Conservation (phyloP, 352 stramenopile species). For the Globisporangium barbulae region DNA sequence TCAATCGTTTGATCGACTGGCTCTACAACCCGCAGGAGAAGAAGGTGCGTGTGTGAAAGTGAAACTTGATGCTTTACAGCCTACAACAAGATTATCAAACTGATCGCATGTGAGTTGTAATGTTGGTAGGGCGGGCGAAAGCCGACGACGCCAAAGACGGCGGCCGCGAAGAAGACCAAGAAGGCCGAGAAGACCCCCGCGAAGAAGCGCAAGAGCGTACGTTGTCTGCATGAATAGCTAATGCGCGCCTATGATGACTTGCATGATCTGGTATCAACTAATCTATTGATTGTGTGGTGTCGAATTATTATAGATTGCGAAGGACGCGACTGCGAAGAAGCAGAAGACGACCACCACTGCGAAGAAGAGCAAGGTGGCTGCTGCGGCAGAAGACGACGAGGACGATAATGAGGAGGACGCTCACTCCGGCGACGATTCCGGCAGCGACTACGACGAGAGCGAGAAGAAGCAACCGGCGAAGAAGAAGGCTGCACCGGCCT, state of each 20-base stretch:
- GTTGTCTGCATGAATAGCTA: neutral
- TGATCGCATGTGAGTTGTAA: too few relatives aligned
- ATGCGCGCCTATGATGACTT: neutral
- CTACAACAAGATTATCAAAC: too few relatives aligned
- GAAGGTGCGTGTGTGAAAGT: slow-evolving; percentile 31
- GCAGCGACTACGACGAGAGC: slow-evolving; percentile 63
- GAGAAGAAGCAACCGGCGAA: slow-evolving; percentile 28
- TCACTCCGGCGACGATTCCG: slow-evolving; percentile 34
- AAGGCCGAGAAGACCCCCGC: slow-evolving; percentile 16
- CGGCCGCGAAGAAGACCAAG: slow-evolving; percentile 18
- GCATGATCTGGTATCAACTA: neutral
- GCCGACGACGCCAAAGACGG: slow-evolving; percentile 10
- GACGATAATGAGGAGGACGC: slow-evolving; percentile 40
- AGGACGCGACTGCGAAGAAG: slow-evolving; percentile 29
- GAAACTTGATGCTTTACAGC: too few relatives aligned
- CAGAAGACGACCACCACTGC: slow-evolving; percentile 41
- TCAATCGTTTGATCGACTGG: slow-evolving; percentile 74
- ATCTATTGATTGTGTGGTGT: neutral
- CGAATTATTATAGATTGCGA: slow-evolving; percentile 15
- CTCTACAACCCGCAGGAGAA: slow-evolving; percentile 57
- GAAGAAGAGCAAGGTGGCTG: slow-evolving; percentile 12
- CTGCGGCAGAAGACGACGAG: slow-evolving; percentile 23
- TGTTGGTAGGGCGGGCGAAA: slow-evolving; percentile 7
- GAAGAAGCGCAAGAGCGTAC: slow-evolving; percentile 34
- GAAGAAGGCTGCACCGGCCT: slow-evolving; percentile 15